Percentiles rank a stretch among this genome's conserved stretches.
These are phyloP conservation scores for Macrocybe sp. DNA, from an alignment of 1,284 basidiomycete genomes.

Conservation along the genomic window DNA sequence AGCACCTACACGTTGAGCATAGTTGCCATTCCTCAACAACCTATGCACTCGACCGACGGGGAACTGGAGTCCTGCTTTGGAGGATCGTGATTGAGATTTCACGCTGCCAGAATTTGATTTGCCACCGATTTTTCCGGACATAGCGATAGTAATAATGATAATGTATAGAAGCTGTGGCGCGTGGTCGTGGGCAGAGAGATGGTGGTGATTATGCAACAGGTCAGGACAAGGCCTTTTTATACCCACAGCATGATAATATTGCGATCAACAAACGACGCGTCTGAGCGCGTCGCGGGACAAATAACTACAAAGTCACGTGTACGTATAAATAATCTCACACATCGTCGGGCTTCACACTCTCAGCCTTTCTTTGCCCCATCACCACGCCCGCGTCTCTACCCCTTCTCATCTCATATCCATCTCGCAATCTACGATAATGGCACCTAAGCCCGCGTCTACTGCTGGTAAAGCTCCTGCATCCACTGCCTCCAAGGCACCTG, in stretches of 20 bases:
- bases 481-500: conserved; percentile 72
- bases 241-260: conserved; percentile 5
- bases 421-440: conserved; percentile 24
- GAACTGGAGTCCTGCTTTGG: conserved; percentile 81
- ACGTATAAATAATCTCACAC: conserved; percentile 33
- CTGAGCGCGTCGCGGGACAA: conserved; percentile 27
- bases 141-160: conserved; percentile 11
- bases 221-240: background rate
- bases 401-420: background rate
- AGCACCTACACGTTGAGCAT: conserved; percentile 74
- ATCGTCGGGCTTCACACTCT: conserved; percentile 10
- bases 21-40: conserved; percentile 84
- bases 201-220: conserved; percentile 11
- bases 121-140: conserved; percentile 44
- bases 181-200: conserved; percentile 9
- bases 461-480: conserved; percentile 82
- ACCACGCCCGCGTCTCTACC: conserved; percentile 8
- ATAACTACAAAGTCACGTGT: conserved; percentile 39
- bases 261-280: conserved; percentile 5
- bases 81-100: conserved; percentile 72
- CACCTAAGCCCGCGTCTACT: conserved; percentile 65
- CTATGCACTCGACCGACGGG: conserved; percentile 91
- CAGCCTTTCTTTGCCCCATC: conserved; percentile 13
- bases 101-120: conserved; percentile 48
- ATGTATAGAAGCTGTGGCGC: conserved; percentile 4